Percentiles rank a stretch among this genome's conserved stretches.
phyloP scores from a whole-genome alignment of 78 protist species.

The Goniomonas avonlea region DNA sequence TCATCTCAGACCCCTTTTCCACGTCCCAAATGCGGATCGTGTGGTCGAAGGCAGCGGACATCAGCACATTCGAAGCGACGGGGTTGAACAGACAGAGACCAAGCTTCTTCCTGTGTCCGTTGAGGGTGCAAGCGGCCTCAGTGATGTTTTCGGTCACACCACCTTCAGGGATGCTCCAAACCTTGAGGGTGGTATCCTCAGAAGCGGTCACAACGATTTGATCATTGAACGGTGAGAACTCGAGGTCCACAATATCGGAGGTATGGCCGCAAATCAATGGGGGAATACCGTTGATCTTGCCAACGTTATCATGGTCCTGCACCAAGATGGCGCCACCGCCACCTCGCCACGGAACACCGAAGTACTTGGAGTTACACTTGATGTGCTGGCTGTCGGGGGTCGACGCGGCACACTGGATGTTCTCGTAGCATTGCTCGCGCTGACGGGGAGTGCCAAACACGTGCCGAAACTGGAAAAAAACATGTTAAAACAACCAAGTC shows the following conservation, averaged over 20 bases:
- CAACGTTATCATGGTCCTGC: conserved; percentile 25
- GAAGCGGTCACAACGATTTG: conserved; percentile 81
- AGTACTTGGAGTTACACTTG: conserved; percentile 68
- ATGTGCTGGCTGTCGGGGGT: conserved; percentile 77
- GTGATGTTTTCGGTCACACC: conserved; percentile 49
- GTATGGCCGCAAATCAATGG: conserved; percentile 81
- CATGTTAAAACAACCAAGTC: no score
- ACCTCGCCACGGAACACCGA: conserved; percentile 78
- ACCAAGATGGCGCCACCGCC: conserved; percentile 85
- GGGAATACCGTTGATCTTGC: conserved; percentile 26
- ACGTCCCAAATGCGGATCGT: conserved; percentile 83
- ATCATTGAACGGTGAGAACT: conserved; percentile 89
- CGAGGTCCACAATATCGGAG: conserved; percentile 76
- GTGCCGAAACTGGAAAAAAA: no score
- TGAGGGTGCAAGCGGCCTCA: conserved; percentile 55
- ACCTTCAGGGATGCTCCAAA: conserved; percentile 87
- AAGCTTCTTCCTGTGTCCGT: conserved; percentile 80
- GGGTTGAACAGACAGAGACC: conserved; percentile 53
- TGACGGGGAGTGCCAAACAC: no score
- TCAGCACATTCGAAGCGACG: conserved; percentile 6
- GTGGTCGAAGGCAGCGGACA: conserved; percentile 42
- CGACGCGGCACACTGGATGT: conserved; percentile 48
- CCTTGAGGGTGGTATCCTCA: conserved; percentile 81
- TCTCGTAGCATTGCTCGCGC: no score
- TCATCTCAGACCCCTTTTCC: conserved; percentile 52